These are phyloP conservation scores for Pholiota molesta DNA, from an alignment of 768 basidiomycete genomes.

Conservation along the genomic window DNA sequence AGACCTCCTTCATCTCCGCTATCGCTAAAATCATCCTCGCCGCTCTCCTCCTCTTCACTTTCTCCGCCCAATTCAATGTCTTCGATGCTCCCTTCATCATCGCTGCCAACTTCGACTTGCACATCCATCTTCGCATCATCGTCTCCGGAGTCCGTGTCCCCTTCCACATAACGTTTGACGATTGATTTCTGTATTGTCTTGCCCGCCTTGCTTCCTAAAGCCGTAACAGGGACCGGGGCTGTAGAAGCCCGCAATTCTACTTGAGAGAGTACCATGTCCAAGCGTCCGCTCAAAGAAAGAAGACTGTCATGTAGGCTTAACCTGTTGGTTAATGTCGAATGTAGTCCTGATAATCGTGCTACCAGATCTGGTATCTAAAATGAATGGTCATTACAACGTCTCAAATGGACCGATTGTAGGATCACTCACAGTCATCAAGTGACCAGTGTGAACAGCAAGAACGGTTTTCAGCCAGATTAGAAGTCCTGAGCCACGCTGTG, in stretches of 20 bases:
- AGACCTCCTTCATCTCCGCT: constrained; percentile 44
- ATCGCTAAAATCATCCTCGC: constrained; percentile 59
- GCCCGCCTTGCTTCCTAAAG: constrained; percentile 39
- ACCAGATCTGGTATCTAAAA: constrained; percentile 91
- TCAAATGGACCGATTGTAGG: constrained; percentile 6
- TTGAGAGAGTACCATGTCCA: constrained; percentile 94
- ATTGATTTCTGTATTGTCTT: constrained; percentile 34
- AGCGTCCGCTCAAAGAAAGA: constrained; percentile 81
- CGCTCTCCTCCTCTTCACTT: constrained; percentile 60
- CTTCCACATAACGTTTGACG: constrained; percentile 71
- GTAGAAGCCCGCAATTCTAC: constrained; percentile 86
- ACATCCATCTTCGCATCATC: constrained; percentile 65
- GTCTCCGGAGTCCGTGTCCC: constrained; percentile 62
- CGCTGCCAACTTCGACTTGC: constrained; percentile 67
- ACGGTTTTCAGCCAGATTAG: constrained; percentile 82
- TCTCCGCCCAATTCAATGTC: constrained; percentile 75
- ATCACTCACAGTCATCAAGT: constrained; percentile 87
- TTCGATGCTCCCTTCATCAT: constrained; percentile 68
- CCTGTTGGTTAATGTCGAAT: constrained; percentile 78
- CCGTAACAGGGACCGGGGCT: constrained; percentile 57
- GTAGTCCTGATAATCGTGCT: constrained; percentile 81
- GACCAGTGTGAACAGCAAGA: constrained; percentile 82
- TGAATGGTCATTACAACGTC: constrained; percentile 4
- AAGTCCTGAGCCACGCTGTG: constrained; percentile 71
- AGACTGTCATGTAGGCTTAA: constrained; percentile 84